Conservation (phyloP, 768 basidiomycete species). For the Amylocystis lapponica region DNA sequence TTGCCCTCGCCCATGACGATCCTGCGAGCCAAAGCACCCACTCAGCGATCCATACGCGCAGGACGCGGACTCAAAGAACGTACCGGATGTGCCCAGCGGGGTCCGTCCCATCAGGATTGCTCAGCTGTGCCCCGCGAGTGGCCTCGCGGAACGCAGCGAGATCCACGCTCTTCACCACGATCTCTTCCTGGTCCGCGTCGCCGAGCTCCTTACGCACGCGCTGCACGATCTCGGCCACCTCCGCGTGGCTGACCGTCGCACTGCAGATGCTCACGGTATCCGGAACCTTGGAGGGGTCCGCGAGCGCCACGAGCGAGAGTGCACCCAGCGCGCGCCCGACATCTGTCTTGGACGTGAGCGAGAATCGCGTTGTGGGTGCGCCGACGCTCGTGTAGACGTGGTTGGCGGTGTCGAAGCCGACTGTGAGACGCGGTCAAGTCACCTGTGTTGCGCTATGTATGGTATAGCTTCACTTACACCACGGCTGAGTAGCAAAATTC, state of each 20-base stretch:
- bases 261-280: constrained; percentile 15
- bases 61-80: neutral
- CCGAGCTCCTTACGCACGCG: constrained; percentile 2
- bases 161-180: constrained; percentile 7
- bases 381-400: constrained; percentile 15
- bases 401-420: constrained; percentile 17
- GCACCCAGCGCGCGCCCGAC: constrained; percentile 14
- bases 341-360: constrained; percentile 14
- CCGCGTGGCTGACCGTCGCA: constrained; percentile 7
- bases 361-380: constrained; percentile 5
- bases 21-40: constrained; percentile 1
- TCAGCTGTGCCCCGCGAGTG: constrained; percentile 4
- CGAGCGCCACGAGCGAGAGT: constrained; percentile 13
- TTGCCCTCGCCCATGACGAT: constrained; percentile 15
- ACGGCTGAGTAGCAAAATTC: too few relatives aligned
- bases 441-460: too few relatives aligned
- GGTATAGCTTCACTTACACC: too few relatives aligned
- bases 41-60: neutral
- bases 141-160: constrained; percentile 6
- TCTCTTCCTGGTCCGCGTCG: constrained; percentile 5
- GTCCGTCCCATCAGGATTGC: neutral
- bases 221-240: constrained; percentile 7
- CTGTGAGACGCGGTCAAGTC: constrained; percentile 3
- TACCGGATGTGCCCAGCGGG: constrained; percentile 2
- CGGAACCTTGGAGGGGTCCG: constrained; percentile 11